phyloP scores from a whole-genome alignment of 2,329 filamentous ascomycete genomes.

The Dactylellina cionopaga region DNA sequence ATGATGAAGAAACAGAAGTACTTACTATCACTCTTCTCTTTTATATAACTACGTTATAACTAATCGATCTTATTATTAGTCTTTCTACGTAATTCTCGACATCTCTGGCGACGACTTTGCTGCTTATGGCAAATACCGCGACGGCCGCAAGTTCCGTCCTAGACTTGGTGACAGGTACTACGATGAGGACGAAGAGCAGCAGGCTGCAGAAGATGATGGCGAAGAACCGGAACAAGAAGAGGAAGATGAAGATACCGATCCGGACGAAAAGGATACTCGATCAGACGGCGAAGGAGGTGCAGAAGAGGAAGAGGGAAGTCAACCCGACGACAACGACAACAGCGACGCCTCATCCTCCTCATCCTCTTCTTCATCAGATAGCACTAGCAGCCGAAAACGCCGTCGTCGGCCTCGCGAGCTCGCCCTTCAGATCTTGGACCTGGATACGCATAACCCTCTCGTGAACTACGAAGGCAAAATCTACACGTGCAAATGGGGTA shows the following conservation, averaged over 20 bases:
- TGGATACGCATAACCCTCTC: slow-evolving; percentile 16
- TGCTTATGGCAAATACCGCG: slow-evolving; percentile 47
- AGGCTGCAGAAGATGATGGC: neutral
- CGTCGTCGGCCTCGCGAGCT: slow-evolving; percentile 6
- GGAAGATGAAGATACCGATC: neutral
- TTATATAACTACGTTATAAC: neutral
- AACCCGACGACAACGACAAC: neutral
- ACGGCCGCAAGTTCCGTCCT: slow-evolving; percentile 37
- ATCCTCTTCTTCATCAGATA: neutral
- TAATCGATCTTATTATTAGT: neutral
- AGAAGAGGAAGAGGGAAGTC: neutral
- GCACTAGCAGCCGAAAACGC: neutral
- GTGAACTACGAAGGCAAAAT: slow-evolving; percentile 50
- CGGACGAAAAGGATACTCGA: neutral
- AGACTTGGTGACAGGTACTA: slow-evolving; percentile 19
- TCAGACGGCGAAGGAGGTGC: neutral
- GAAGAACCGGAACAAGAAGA: neutral
- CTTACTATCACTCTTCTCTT: neutral
- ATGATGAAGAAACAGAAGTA: slow-evolving; percentile 50
- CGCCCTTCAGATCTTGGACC: slow-evolving; percentile 25
- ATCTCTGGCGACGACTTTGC: slow-evolving; percentile 49
- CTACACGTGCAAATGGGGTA: slow-evolving; percentile 22
- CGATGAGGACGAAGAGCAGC: slow-evolving; percentile 12
- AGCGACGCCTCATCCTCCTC: neutral
- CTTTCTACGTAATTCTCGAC: slow-evolving; percentile 51